These are phyloP conservation scores for Erysimum cheiri DNA, from an alignment of 441 rosid genomes.

Conservation along the genomic window DNA sequence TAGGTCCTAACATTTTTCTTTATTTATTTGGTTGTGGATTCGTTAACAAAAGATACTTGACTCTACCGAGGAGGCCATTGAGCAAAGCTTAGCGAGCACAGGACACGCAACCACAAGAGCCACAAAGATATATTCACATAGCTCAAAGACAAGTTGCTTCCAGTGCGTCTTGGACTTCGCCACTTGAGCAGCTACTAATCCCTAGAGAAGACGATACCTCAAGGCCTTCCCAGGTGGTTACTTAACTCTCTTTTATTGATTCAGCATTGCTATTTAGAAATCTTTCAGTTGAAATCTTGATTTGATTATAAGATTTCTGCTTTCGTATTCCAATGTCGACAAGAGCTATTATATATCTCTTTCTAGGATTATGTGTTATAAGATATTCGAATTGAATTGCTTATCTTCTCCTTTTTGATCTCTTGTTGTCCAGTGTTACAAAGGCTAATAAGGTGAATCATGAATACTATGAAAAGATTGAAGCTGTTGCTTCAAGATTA, in stretches of 20 bases:
- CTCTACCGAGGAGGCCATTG: constrained; percentile 85
- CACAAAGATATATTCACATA: constrained; percentile 59
- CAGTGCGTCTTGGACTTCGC: too few relatives aligned
- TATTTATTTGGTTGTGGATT: background rate
- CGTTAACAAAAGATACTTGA: constrained; percentile 72
- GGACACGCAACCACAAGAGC: constrained; percentile 76
- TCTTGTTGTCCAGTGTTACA: constrained; percentile 28
- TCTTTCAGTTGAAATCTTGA: too few relatives aligned
- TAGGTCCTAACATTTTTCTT: background rate
- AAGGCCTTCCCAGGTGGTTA: constrained; percentile 73
- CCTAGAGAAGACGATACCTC: constrained; percentile 54
- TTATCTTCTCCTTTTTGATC: constrained; percentile 2
- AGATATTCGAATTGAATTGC: background rate
- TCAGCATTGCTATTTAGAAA: background rate
- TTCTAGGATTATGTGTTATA: background rate
- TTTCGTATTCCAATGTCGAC: background rate
- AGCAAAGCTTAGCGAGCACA: constrained; percentile 88
- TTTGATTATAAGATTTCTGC: background rate
- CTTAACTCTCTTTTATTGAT: constrained; percentile 4
- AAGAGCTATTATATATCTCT: background rate
- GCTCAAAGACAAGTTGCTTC: constrained; percentile 78
- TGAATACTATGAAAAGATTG: constrained; percentile 42
- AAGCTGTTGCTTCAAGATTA: constrained; percentile 34
- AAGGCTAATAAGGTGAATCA: constrained; percentile 39
- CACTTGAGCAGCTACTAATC: too few relatives aligned